phyloP scores from a whole-genome alignment of 2,329 filamentous ascomycete species.

The Curvularia eragrostidis region DNA sequence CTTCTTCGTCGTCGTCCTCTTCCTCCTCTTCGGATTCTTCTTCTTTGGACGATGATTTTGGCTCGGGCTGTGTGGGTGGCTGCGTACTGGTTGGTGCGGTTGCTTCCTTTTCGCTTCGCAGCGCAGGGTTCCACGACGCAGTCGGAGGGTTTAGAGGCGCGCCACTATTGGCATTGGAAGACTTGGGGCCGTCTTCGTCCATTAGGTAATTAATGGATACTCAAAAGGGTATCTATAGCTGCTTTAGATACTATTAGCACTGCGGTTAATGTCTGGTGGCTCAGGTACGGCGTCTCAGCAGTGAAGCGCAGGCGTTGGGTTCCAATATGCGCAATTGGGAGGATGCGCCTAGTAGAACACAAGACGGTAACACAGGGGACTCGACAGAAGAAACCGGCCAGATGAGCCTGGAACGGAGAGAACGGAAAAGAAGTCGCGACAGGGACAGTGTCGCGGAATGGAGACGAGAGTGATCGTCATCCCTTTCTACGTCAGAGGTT shows the following conservation, averaged over 20 bases:
- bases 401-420: not conserved
- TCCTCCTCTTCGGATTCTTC: conserved; percentile 24
- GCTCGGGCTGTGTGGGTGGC: conserved; percentile 20
- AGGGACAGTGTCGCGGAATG: conserved; percentile 2
- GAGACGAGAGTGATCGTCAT: conserved; percentile 20
- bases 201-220: conserved; percentile 41
- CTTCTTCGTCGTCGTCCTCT: conserved; percentile 10
- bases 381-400: not conserved
- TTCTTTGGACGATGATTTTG: conserved; percentile 26
- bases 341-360: conserved; percentile 9
- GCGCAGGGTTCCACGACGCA: conserved; percentile 63
- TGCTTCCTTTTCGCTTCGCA: conserved; percentile 53
- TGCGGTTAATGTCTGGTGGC: conserved; percentile 9
- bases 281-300: conserved; percentile 17
- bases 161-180: conserved; percentile 49
- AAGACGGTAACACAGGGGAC: not conserved
- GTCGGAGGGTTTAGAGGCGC: conserved; percentile 25
- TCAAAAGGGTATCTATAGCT: conserved; percentile 46
- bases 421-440: conserved; percentile 8
- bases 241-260: conserved; percentile 38
- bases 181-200: conserved; percentile 50
- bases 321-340: conserved; percentile 1
- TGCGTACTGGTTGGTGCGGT: conserved; percentile 19
- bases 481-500: conserved; percentile 34
- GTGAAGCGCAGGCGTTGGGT: conserved; percentile 12